Evolutionary conservation across 768 basidiomycete species (phyloP), one percentile per base, ranked within the genome.

Genomic region (Termitomyces bulborhizus): DNA sequence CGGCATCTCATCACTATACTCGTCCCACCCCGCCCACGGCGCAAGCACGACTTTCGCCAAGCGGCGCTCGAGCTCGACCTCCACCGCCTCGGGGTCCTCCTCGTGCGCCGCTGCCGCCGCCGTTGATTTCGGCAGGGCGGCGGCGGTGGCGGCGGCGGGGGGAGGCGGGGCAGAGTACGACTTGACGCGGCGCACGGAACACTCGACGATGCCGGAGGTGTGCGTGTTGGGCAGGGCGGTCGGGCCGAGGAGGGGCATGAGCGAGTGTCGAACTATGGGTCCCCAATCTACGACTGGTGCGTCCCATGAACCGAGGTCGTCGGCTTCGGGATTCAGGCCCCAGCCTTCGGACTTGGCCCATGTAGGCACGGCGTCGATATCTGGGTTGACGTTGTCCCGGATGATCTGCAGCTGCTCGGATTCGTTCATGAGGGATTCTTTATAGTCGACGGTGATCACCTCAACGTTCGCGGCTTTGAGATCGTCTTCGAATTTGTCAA

Each of bases 131-230:
- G 67, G 70, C 4, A 65, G 63, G 13, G 59, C 66, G 53, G 56
- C 58, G 13, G 65, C 63, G 13, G 59, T 66, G 53, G 56, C 57
- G 13, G 65, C 49, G 8, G 63, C 55, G 13, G 71, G 51, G 8
- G 63, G 53, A 15, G 71, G 66, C 3, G 79, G 79, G 8, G 70
- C 66, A 1, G 70, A 60, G 57, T 85, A 65, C 9, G 75, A 68
- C 53, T 75, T 73, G 65, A 90, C 71, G 32, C 78, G 75, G 11
- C 88, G 76, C 53, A 84, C 78, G 1, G 84, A 84, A 34, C 72
- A 76, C 68, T 90, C 88, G 51, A 87, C 80, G 46, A 88, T 68
- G 8, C 85, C 86, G 1, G 83, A 73, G 5, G 73, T 76, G 61
- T 89, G 86, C 0, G 87, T 86, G 51, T 78, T 61, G 0, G 86